Conservation (phyloP, 371 early-diverging fungal species). For the Mucor plumbeus region DNA sequence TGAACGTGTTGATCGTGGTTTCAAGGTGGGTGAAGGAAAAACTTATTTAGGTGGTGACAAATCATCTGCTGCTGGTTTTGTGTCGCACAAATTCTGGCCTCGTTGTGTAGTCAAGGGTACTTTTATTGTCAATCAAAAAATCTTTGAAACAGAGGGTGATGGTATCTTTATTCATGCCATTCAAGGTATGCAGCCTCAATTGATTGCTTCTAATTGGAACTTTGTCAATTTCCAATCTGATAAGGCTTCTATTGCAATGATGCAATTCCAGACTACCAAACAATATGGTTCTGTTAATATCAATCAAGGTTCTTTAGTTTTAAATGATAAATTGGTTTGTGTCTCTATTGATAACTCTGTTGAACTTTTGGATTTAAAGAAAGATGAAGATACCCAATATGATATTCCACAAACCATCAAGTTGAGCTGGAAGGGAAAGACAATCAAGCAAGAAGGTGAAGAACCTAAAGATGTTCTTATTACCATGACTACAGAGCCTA, state of each 20-base stretch:
- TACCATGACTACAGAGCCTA: slow-evolving; percentile 63
- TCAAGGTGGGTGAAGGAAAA: slow-evolving; percentile 83
- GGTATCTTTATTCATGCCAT: slow-evolving; percentile 87
- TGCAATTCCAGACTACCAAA: slow-evolving; percentile 83
- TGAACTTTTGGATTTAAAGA: slow-evolving; percentile 52
- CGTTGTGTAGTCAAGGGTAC: slow-evolving; percentile 73
- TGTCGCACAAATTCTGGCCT: slow-evolving; percentile 86
- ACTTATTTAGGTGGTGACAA: slow-evolving; percentile 70
- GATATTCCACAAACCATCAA: slow-evolving; percentile 74
- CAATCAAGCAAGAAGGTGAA: slow-evolving; percentile 57
- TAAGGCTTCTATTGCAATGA: slow-evolving; percentile 71
- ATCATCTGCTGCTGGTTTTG: slow-evolving; percentile 55
- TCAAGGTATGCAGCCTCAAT: slow-evolving; percentile 85
- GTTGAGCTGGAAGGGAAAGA: slow-evolving; percentile 79
- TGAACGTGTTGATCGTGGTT: slow-evolving; percentile 70
- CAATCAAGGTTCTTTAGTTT: slow-evolving; percentile 78
- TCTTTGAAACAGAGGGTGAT: slow-evolving; percentile 69
- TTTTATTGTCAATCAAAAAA: slow-evolving; percentile 71
- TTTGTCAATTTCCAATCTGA: slow-evolving; percentile 71
- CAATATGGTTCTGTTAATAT: slow-evolving; percentile 73
- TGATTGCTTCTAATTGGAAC: slow-evolving; percentile 86
- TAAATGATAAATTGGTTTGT: slow-evolving; percentile 68
- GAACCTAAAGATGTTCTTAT: slow-evolving; percentile 68
- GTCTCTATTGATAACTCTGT: slow-evolving; percentile 78
- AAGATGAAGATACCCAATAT: slow-evolving; percentile 81